Evolutionary conservation across 2,329 filamentous ascomycete genomes (phyloP), one percentile per base, ranked within the genome.

Genomic region (Ophiobolus disseminans): DNA sequence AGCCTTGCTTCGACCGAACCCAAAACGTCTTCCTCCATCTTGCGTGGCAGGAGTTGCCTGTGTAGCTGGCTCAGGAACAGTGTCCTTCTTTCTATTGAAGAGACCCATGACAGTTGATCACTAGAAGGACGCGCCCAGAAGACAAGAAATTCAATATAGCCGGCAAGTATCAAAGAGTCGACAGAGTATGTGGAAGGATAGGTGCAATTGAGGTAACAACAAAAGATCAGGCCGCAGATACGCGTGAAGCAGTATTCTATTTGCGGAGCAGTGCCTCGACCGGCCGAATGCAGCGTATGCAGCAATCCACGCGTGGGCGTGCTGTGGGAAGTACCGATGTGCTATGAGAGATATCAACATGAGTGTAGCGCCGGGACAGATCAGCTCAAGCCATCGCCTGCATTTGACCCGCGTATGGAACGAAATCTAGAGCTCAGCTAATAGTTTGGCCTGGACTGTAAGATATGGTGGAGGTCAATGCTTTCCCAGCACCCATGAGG

Each of bases 1-100:
- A 23, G 56, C 48, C 21, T 58, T 58, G 43, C 53, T 54, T 38
- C 49, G 38, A 17, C 50, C 44, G n/a, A 55, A 35, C 14, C 40
- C 47, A 16, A 50, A 54, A n/a, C 40, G 39, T 44, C 40, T 44
- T 38, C 30, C 48, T 30, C 42, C 49, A n/a, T 20, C 32, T 8
- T n/a, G 5, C 26, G 41, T 14, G 21, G 37, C 44, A 14, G 48
- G 41, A 39, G 48, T 48, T 9, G 39, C 44, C 17, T 48, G 43
- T 20, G 48, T 44, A 28, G 53, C 39, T 25, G 47, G 45, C 48
- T 41, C 40, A 30, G 32, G 32, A 34, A 46, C 53, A 22, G 47
- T 42, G 19, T 37, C 41, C 37, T 50, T 42, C 16, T 50, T 47
- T 31, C 48, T 48, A 17, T n/a, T 34, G 36, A 50, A 50, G 16